Evolutionary conservation across 2,329 filamentous ascomycete genomes (phyloP).

Genomic region (Byssochlamys sp.): DNA sequence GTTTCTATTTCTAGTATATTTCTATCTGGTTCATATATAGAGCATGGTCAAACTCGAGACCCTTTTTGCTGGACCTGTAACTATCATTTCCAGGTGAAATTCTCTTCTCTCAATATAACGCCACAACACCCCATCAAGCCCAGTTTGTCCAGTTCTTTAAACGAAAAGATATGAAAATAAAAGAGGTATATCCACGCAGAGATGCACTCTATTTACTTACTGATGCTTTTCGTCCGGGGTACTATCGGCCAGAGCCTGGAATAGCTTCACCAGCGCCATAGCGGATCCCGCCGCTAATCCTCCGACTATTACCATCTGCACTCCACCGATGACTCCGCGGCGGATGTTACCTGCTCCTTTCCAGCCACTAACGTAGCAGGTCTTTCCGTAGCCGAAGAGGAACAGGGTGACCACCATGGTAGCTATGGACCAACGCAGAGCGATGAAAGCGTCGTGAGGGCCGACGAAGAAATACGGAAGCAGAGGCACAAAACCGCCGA

Average conservation of each 20-base stretch:
- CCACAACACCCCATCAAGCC: not conserved
- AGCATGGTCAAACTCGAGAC: not conserved
- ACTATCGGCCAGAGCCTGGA: constrained; percentile 22
- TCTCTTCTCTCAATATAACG: too few species aligned
- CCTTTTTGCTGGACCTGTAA: not conserved
- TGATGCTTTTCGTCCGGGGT: constrained; percentile 3
- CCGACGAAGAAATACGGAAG: constrained; percentile 55
- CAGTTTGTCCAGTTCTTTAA: not conserved
- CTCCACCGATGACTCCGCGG: constrained; percentile 24
- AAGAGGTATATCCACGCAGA: not conserved
- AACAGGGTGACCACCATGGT: constrained; percentile 42
- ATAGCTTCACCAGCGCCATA: constrained; percentile 32
- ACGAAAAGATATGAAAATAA: not conserved
- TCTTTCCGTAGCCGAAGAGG: constrained; percentile 44
- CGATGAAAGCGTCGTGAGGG: constrained; percentile 70
- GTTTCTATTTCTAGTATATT: too few species aligned
- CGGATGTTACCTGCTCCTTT: constrained; percentile 22
- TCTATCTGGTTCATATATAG: too few species aligned
- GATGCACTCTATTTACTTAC: not conserved
- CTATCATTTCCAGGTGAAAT: not conserved
- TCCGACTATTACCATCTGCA: constrained; percentile 34
- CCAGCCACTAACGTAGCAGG: constrained; percentile 32
- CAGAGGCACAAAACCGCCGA: constrained; percentile 41
- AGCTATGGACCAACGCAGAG: constrained; percentile 50
- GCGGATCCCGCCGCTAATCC: constrained; percentile 31